Conservation (phyloP, 768 basidiomycete species). For the Pisolithus marmoratus region DNA sequence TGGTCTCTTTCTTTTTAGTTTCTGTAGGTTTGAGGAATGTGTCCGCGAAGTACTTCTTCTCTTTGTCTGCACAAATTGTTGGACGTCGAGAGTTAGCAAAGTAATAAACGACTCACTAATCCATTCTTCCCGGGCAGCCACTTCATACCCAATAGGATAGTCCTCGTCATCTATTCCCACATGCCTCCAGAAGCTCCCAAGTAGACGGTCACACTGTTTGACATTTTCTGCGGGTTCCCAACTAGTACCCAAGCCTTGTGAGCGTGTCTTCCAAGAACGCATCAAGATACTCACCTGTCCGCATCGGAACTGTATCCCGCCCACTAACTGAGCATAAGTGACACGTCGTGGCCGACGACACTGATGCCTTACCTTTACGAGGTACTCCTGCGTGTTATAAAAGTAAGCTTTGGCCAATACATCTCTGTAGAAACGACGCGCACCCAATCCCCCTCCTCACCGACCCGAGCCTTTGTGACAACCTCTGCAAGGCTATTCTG, state of each 20-base stretch:
- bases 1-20: conserved; percentile 10
- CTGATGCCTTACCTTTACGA: conserved; percentile 49
- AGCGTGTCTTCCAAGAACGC: too few relatives aligned
- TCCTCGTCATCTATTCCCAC: conserved; percentile 53
- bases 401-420: not conserved
- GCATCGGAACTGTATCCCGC: conserved; percentile 51
- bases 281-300: conserved; percentile 41
- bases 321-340: conserved; percentile 45
- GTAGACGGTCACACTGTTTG: conserved; percentile 47
- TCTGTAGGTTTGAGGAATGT: conserved; percentile 19
- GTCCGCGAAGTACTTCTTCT: conserved; percentile 33
- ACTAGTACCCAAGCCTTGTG: conserved; percentile 29
- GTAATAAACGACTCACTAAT: conserved; percentile 39
- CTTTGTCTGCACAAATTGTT: conserved; percentile 26
- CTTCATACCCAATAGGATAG: conserved; percentile 42
- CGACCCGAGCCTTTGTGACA: conserved; percentile 52
- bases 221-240: conserved; percentile 70
- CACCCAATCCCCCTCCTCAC: conserved; percentile 48
- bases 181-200: conserved; percentile 60
- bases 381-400: conserved; percentile 46
- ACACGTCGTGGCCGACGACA: not conserved
- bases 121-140: conserved; percentile 45
- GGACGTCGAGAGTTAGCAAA: not conserved
- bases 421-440: conserved; percentile 12
- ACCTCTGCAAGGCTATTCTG: conserved; percentile 40